Evolutionary conservation across 176 grass and related monocot genomes (phyloP), one percentile per base, ranked within the genome.

Genomic region (Triticum dicoccoides): DNA sequence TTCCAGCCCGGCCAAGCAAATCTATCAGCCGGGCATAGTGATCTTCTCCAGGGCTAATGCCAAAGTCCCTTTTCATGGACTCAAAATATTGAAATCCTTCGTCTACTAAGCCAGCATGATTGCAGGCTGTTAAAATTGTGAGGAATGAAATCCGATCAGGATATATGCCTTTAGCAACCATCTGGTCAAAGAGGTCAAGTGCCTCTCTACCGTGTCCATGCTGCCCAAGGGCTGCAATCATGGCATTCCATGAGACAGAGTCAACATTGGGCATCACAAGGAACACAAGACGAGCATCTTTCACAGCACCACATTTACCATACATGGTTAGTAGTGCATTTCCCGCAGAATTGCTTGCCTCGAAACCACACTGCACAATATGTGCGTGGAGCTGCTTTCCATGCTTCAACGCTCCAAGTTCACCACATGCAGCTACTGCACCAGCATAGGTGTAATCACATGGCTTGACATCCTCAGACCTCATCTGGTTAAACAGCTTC

Each of bases 311-410:
- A 34, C 95, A 98, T 86, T 87, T 95, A 84, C 80, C 95, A 85
- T 98, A 95, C 95, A 95, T 95, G 20, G 93, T 98, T 67, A 98
- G 65, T 52, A 98, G 89, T 82, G 95, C 89, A 79, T 98, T 95
- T 76, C 86, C 87, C 7, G 95, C 91, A 27, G 95, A 98, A 78
- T 95, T 98, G 91, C 91, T 91, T 24, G 77, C 94, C 61, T 92
- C 89, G 4, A 88, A 98, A 65, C 93, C 93, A 83, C 81, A 77
- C 79, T 82, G 88, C 58, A 90, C 80, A 73, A 97, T 75, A 89
- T 97, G 92, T 25, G 87, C 91, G 70, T 95, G 95, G 45, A 98
- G 91, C 77, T 95, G 91, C 38, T 80, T 89, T 65, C 95, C 93
- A 67, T 91, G 83, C 82, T 87, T 83, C 24, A 95, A 58, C 51